Conservation (phyloP, 139 green algal species). For the Diplosphaera chodatii region DNA sequence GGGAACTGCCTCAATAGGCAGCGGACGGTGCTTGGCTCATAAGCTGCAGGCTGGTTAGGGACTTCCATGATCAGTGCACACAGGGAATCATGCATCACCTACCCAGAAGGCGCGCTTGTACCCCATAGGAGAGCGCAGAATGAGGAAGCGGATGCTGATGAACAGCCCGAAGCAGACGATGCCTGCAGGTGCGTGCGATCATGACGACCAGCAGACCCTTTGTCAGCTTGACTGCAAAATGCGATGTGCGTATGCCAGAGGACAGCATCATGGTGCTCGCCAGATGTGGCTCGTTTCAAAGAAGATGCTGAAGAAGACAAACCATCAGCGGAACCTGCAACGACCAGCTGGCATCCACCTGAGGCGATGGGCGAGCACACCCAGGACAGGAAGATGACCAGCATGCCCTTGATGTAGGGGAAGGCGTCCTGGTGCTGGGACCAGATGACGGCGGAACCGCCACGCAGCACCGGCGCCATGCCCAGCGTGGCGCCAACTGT, state of each 20-base stretch:
- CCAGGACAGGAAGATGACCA: constrained; percentile 49
- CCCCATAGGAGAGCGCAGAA: constrained; percentile 30
- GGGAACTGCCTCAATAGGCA: background rate
- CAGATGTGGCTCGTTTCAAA: too few species aligned
- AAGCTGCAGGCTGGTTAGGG: too few species aligned
- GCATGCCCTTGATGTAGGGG: constrained; percentile 36
- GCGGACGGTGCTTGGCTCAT: background rate
- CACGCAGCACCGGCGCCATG: constrained; percentile 10
- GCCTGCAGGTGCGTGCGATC: constrained; percentile 7
- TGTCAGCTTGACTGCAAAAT: too few species aligned
- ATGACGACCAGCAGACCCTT: too few species aligned
- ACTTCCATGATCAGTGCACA: too few species aligned
- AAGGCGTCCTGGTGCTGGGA: constrained; percentile 13
- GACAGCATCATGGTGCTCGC: too few species aligned
- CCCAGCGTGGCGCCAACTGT: constrained; percentile 28
- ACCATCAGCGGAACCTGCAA: too few species aligned
- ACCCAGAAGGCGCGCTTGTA: constrained; percentile 27
- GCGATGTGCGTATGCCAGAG: too few species aligned
- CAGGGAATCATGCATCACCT: background rate
- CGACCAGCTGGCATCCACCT: too few species aligned
- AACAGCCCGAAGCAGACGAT: constrained; percentile 27
- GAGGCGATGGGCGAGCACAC: constrained; percentile 42
- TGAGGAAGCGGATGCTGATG: constrained; percentile 16
- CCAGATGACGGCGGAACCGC: constrained; percentile 23
- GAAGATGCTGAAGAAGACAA: too few species aligned